Evolutionary conservation across 495 filamentous ascomycete genomes (phyloP).

Genomic region (Cetradonia linearis): DNA sequence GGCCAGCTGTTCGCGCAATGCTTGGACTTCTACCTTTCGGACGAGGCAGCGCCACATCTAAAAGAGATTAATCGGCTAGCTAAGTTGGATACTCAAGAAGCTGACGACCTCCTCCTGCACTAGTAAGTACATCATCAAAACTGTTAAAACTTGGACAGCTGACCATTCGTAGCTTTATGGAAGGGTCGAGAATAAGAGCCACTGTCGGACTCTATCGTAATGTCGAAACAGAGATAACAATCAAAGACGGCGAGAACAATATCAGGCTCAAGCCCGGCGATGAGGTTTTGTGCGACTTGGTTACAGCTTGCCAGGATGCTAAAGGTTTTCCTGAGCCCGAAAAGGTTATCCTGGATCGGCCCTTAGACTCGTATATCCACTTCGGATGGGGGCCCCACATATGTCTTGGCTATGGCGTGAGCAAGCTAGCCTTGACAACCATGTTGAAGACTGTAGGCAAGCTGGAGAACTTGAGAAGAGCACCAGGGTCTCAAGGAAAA

Average conservation of each 20-base stretch:
- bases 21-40: conserved; percentile 65
- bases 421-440: conserved; percentile 49
- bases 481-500: conserved; percentile 54
- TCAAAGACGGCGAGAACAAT: conserved; percentile 36
- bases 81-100: conserved; percentile 35
- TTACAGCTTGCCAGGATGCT: conserved; percentile 45
- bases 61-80: conserved; percentile 48
- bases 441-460: conserved; percentile 49
- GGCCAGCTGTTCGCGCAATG: conserved; percentile 62
- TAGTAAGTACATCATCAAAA: conserved; percentile 11
- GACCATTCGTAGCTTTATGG: conserved; percentile 35
- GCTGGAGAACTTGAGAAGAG: conserved; percentile 48
- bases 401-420: conserved; percentile 47
- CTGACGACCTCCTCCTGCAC: conserved; percentile 37
- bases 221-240: conserved; percentile 31
- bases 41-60: conserved; percentile 41
- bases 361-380: conserved; percentile 53
- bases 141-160: neutral
- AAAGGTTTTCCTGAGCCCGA: conserved; percentile 55
- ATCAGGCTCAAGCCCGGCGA: conserved; percentile 39
- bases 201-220: conserved; percentile 45
- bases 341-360: conserved; percentile 51
- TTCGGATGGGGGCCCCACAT: conserved; percentile 51
- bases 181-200: conserved; percentile 48
- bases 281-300: conserved; percentile 41